A percentile compares a stretch with the other conserved stretches of the same genome.
Conservation (phyloP, 2,329 filamentous ascomycete genomes). For the Zymoseptoria pseudotritici region DNA sequence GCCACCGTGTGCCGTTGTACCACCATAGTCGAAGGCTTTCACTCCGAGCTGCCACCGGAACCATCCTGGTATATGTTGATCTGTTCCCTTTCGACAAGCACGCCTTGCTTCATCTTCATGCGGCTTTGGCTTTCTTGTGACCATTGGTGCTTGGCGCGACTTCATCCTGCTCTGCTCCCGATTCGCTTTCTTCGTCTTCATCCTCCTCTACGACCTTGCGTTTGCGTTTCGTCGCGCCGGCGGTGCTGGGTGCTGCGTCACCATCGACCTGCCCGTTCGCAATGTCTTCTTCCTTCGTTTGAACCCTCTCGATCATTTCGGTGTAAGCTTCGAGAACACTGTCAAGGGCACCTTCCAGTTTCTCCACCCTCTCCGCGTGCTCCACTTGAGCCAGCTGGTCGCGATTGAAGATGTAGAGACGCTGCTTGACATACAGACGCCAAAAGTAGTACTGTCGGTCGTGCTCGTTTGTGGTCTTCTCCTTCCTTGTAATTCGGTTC, state of each 20-base stretch:
- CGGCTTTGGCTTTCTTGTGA: slow-evolving; percentile 29
- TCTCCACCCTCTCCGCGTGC: slow-evolving; percentile 59
- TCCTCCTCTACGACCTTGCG: slow-evolving; percentile 16
- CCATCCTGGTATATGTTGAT: background rate
- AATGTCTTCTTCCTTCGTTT: slow-evolving; percentile 28
- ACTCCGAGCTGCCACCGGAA: background rate
- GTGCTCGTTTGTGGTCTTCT: slow-evolving; percentile 47
- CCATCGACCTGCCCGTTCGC: slow-evolving; percentile 7
- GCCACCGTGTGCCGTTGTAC: too few species aligned
- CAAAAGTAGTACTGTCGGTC: slow-evolving; percentile 62
- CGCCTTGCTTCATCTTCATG: background rate
- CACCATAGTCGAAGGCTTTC: background rate
- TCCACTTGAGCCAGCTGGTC: slow-evolving; percentile 65
- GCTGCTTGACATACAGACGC: slow-evolving; percentile 67
- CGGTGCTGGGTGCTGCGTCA: background rate
- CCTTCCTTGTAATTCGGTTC: slow-evolving; percentile 37
- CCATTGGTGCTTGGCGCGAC: slow-evolving; percentile 7
- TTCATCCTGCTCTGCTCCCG: slow-evolving; percentile 7
- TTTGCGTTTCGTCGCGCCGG: slow-evolving; percentile 15
- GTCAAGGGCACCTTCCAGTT: slow-evolving; percentile 61
- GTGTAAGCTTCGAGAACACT: slow-evolving; percentile 67
- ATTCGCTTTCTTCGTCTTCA: slow-evolving; percentile 17
- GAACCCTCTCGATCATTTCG: slow-evolving; percentile 50
- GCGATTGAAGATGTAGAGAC: slow-evolving; percentile 67
- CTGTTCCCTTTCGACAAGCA: background rate